Evolutionary conservation across 2,329 filamentous ascomycete species (phyloP).

Genomic region (Clathrospora elynae): DNA sequence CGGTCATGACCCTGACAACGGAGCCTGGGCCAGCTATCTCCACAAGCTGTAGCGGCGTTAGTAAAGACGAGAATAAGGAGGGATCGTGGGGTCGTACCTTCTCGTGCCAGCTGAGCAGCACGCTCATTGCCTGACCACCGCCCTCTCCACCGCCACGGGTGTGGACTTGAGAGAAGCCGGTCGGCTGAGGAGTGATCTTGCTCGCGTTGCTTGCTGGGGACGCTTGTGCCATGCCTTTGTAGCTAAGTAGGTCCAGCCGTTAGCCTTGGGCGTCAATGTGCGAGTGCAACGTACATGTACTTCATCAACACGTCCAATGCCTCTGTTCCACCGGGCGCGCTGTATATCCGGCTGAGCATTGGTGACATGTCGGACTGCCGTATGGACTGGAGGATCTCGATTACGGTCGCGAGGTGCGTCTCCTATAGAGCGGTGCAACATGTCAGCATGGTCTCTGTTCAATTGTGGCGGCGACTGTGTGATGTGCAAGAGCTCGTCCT

Average conservation of each 20-base stretch:
- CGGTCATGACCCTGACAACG: slow-evolving; percentile 93
- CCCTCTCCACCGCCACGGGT: slow-evolving; percentile 65
- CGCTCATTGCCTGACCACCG: slow-evolving; percentile 89
- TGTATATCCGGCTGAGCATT: slow-evolving; percentile 80
- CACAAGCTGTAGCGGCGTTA: slow-evolving; percentile 63
- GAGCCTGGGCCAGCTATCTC: slow-evolving; percentile 87
- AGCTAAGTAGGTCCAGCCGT: slow-evolving; percentile 58
- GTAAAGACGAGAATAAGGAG: slow-evolving; percentile 12
- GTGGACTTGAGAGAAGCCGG: slow-evolving; percentile 84
- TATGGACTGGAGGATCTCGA: slow-evolving; percentile 94
- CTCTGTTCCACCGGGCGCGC: slow-evolving; percentile 78
- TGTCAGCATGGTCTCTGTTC: slow-evolving; percentile 37
- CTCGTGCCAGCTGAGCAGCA: slow-evolving; percentile 97
- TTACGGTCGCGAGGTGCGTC: slow-evolving; percentile 81
- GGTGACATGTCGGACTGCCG: slow-evolving; percentile 95
- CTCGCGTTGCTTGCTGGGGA: slow-evolving; percentile 37
- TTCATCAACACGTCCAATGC: slow-evolving; percentile 94
- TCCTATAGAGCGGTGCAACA: slow-evolving; percentile 61
- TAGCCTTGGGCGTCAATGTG: slow-evolving; percentile 16
- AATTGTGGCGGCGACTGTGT: slow-evolving; percentile 25
- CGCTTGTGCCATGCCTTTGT: slow-evolving; percentile 79
- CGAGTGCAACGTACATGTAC: slow-evolving; percentile 72
- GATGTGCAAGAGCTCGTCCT: slow-evolving; percentile 20
- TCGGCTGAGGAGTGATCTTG: slow-evolving; percentile 72
- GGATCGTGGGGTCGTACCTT: slow-evolving; percentile 59